Conservation (phyloP, 768 basidiomycete species). For the Mycena olivaceomarginata region DNA sequence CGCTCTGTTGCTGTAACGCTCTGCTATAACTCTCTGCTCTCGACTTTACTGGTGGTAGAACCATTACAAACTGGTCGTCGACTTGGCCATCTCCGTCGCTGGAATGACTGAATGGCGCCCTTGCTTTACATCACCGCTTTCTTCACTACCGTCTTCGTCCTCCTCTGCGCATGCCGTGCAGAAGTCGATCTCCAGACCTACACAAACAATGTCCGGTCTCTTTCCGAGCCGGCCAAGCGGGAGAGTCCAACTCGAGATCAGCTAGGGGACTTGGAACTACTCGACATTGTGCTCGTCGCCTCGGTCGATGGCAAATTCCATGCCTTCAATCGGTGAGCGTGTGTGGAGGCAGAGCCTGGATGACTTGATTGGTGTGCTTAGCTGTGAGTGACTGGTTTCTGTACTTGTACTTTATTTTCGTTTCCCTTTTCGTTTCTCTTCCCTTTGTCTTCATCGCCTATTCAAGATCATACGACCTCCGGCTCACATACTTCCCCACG, state of each 20-base stretch:
- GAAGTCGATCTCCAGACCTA: conserved; percentile 54
- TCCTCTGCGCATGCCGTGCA: conserved; percentile 54
- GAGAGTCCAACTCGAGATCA: conserved; percentile 44
- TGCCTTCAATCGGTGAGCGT: conserved; percentile 93
- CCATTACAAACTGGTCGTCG: conserved; percentile 6
- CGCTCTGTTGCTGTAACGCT: too few relatives aligned
- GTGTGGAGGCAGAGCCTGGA: too few relatives aligned
- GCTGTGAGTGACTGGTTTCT: too few relatives aligned
- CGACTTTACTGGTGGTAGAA: conserved; percentile 3
- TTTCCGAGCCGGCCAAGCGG: conserved; percentile 50
- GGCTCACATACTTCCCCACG: too few relatives aligned
- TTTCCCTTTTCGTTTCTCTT: too few relatives aligned
- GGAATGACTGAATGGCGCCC: conserved; percentile 58
- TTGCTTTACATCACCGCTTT: conserved; percentile 49
- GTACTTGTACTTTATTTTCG: too few relatives aligned
- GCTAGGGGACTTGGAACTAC: conserved; percentile 74
- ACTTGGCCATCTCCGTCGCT: conserved; percentile 9
- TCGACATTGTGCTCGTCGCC: conserved; percentile 92
- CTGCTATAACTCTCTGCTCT: not conserved
- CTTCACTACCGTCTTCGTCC: conserved; percentile 41
- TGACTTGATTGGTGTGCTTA: too few relatives aligned
- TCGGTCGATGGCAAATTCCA: conserved; percentile 97
- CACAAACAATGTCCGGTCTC: conserved; percentile 50
- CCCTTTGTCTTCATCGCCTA: too few relatives aligned
- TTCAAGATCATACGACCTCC: too few relatives aligned